Conservation (phyloP, 2,329 filamentous ascomycete genomes). For the Metarhizium album region DNA sequence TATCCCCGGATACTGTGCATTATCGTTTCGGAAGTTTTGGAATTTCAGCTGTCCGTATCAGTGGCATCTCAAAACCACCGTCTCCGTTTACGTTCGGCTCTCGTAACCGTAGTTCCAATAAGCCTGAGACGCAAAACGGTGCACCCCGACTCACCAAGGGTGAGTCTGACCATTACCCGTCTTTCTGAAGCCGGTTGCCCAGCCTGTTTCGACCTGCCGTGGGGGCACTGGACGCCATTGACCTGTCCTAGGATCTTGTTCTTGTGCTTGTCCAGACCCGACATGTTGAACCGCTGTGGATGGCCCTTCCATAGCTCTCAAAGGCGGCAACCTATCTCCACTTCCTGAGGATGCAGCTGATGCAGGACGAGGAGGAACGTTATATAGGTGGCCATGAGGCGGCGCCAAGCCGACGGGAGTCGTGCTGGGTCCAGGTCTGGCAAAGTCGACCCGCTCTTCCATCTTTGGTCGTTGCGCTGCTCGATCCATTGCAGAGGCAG, state of each 20-base stretch:
- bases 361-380: slow-evolving; percentile 24
- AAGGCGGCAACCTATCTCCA: slow-evolving; percentile 35
- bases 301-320: slow-evolving; percentile 33
- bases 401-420: slow-evolving; percentile 30
- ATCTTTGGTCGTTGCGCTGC: slow-evolving; percentile 36
- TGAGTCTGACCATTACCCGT: slow-evolving; percentile 10
- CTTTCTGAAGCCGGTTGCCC: slow-evolving; percentile 22
- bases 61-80: not conserved
- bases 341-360: slow-evolving; percentile 26
- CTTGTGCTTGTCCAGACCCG: slow-evolving; percentile 18
- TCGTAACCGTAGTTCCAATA: not conserved
- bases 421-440: slow-evolving; percentile 22
- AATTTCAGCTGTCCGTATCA: not conserved
- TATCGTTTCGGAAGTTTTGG: not conserved
- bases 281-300: slow-evolving; percentile 12
- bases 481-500: slow-evolving; percentile 33
- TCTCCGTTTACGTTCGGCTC: not conserved
- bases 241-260: slow-evolving; percentile 25
- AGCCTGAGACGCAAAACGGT: not conserved
- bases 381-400: slow-evolving; percentile 28
- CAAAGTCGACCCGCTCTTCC: slow-evolving; percentile 34
- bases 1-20: not conserved
- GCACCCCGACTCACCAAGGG: slow-evolving; percentile 2
- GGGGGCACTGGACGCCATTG: slow-evolving; percentile 25
- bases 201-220: slow-evolving; percentile 23